Percentiles rank a stretch among this genome's conserved stretches.
These are phyloP conservation scores for Serendipita sp. DNA, from an alignment of 768 basidiomycete species.

Conservation along the genomic window DNA sequence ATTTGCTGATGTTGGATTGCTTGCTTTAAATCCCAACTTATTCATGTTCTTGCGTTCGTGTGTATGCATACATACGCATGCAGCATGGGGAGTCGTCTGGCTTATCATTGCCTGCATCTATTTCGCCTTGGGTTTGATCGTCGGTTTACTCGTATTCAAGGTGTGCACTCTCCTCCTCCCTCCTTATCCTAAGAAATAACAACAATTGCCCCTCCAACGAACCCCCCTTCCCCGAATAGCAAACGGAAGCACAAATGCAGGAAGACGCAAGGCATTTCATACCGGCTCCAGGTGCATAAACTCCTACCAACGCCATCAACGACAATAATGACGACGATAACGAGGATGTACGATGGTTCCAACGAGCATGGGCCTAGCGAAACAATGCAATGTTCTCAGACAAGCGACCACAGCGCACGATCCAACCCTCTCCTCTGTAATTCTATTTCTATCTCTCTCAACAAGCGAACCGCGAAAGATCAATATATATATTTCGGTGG, in stretches of 20 bases:
- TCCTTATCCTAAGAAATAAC: no score
- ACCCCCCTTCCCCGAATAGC: slow-evolving; percentile 20
- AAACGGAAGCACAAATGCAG: slow-evolving; percentile 43
- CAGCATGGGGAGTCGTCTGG: slow-evolving; percentile 87
- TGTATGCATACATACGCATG: not conserved
- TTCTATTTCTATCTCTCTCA: no score
- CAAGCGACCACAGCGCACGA: no score
- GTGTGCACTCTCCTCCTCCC: slow-evolving; percentile 19
- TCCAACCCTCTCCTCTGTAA: no score
- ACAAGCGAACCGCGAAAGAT: no score
- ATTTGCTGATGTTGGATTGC: no score
- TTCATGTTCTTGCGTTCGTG: not conserved
- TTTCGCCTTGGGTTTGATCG: slow-evolving; percentile 58
- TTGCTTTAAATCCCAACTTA: not conserved
- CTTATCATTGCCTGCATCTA: slow-evolving; percentile 55
- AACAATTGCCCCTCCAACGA: no score
- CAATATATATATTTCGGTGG: no score
- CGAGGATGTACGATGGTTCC: no score
- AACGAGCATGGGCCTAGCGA: no score
- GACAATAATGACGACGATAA: not conserved
- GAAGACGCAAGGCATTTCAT: slow-evolving; percentile 38
- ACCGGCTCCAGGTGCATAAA: slow-evolving; percentile 19
- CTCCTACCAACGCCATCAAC: not conserved
- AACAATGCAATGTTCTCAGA: no score
- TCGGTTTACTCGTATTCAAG: slow-evolving; percentile 72